Base-by-base conservation (phyloP, 129 eudicot species). In the Lonicera japonica region DNA sequence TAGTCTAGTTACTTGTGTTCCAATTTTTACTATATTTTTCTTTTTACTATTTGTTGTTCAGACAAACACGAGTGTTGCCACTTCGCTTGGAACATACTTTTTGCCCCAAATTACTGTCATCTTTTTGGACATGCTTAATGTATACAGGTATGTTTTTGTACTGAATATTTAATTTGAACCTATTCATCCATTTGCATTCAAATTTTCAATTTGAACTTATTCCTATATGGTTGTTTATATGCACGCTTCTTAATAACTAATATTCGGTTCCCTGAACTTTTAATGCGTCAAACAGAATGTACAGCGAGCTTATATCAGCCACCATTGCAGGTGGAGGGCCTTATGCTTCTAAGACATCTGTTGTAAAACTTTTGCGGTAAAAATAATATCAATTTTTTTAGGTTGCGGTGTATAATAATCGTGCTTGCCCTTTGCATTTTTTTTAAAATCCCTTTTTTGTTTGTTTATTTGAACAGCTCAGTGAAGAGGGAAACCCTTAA, bases 401-500 rank as follows among this genome's bases (percentile, higher is more conserved):
- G 13, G 19, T 61, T 21, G 20, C 14, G 17, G 21, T 60, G 5
- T 22, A 39, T 19, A 15, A n/a, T n/a, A n/a, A n/a, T n/a, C n/a
- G n/a, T n/a, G n/a, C 9, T n/a, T 21, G 21, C 38, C 25, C 9
- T 54, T 40, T 13, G 39, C n/a, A 17, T 25, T 14, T 24, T 41
- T 1, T 57, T 46, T 34, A 20, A 45, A 16, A 54, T 5, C 2
- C 16, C n/a, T n/a, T 48, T 45, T n/a, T 57, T 56, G 16, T 19
- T 16, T n/a, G n/a, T n/a, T 25, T 55, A 9, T 56, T 54, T 70
- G 21, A 69, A 70, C 85, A 94, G 99, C 54, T 94, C 99, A 5
- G 99, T 94, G 56, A 94, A 94, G 73, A 83, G 92, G 79, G 99
- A 94, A 78, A 83, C 95, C n/a, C 94, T 94, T 62, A 94, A 88